Conservation (phyloP, 352 stramenopile species). For the Peronospora destructor region DNA sequence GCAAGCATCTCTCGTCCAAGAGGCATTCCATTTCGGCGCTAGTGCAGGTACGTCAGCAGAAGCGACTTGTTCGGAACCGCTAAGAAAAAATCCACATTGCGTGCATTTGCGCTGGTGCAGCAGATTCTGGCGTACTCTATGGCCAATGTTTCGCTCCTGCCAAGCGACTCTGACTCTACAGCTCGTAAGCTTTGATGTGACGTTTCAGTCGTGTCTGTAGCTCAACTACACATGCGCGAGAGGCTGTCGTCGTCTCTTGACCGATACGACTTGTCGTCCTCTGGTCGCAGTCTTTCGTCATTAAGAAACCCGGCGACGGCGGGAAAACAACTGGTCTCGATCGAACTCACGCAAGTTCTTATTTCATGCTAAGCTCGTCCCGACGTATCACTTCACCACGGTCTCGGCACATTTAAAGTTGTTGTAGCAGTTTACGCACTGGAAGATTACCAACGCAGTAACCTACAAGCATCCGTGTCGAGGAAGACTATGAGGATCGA, state of each 20-base stretch:
- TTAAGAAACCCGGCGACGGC: neutral
- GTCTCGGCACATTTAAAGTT: too few species aligned
- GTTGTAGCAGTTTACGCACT: too few species aligned
- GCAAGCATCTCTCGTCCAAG: too few species aligned
- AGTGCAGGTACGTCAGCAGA: neutral
- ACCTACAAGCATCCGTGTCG: too few species aligned
- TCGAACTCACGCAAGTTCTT: too few species aligned
- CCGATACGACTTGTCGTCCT: too few species aligned
- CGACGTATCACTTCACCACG: too few species aligned
- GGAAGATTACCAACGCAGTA: too few species aligned
- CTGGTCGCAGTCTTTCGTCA: neutral
- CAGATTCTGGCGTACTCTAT: neutral
- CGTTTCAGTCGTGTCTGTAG: conserved; percentile 13
- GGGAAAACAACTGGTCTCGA: too few species aligned
- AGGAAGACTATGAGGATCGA: too few species aligned
- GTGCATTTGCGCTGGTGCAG: neutral
- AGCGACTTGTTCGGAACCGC: neutral
- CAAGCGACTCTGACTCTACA: neutral
- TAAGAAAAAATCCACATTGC: neutral
- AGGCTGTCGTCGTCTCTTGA: conserved; percentile 10
- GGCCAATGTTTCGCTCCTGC: too few species aligned
- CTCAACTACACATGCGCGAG: conserved; percentile 9
- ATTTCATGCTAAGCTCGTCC: too few species aligned
- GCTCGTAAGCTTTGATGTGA: neutral
- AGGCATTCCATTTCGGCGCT: neutral